Evolutionary conservation across 73 alveolate species (phyloP).

Genomic region (Tetrahymena borealis): DNA sequence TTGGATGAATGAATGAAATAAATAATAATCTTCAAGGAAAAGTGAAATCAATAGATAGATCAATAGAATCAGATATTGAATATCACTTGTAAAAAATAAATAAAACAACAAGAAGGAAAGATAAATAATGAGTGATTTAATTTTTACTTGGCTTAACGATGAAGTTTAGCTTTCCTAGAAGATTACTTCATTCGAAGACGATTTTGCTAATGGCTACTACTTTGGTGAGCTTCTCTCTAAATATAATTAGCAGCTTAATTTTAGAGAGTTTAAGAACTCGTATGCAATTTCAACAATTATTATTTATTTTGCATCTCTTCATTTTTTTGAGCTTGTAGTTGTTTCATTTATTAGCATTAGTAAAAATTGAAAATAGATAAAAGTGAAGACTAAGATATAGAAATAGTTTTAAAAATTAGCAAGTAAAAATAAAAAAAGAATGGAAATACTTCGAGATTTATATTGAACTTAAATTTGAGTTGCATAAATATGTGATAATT

Average conservation of each 20-base stretch:
- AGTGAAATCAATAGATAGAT: neutral
- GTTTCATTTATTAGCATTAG: constrained; percentile 41
- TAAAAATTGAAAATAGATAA: too few relatives aligned
- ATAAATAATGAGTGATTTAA: constrained; percentile 64
- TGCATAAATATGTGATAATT: too few relatives aligned
- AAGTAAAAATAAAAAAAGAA: too few relatives aligned
- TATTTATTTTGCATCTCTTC: constrained; percentile 1
- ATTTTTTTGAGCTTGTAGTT: constrained; percentile 25
- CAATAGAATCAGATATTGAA: neutral
- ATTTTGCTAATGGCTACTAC: constrained; percentile 92
- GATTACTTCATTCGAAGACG: constrained; percentile 89
- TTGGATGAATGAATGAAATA: neutral
- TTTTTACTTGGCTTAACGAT: constrained; percentile 84
- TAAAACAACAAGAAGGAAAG: neutral
- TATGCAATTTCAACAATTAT: constrained; percentile 10
- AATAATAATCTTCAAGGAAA: neutral
- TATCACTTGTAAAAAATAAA: neutral
- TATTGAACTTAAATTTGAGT: too few relatives aligned
- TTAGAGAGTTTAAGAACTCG: constrained; percentile 78
- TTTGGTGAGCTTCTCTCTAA: constrained; percentile 92
- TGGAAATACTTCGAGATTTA: too few relatives aligned
- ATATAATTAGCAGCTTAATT: constrained; percentile 83
- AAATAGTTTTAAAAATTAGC: neutral
- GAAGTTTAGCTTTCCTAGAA: constrained; percentile 75
- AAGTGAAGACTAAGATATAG: neutral